Percentiles rank a stretch among this genome's conserved stretches.
These are phyloP conservation scores for Clavaria fumosa DNA, from an alignment of 768 basidiomycete genomes.

Conservation along the genomic window DNA sequence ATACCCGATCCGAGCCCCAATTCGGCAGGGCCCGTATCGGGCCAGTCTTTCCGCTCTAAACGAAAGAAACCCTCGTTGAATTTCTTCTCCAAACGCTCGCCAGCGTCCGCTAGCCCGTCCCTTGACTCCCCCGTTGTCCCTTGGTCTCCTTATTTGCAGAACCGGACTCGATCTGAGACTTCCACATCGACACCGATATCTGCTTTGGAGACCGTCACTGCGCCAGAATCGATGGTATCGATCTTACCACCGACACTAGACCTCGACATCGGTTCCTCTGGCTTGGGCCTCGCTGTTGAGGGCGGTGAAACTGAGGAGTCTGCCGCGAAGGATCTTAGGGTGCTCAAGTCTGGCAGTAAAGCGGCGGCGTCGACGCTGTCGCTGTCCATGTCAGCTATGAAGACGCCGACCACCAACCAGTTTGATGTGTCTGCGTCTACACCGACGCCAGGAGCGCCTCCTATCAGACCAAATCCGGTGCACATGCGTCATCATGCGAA, in stretches of 20 bases:
- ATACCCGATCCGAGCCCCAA: no score
- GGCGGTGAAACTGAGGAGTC: no score
- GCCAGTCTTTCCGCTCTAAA: constrained; percentile 5
- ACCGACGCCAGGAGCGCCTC: no score
- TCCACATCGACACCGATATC: constrained; percentile 35
- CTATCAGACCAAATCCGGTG: no score
- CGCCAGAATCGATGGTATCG: constrained; percentile 33
- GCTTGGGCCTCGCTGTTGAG: constrained; percentile 27
- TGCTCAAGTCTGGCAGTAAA: no score
- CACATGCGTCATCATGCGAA: no score
- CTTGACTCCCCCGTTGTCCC: constrained; percentile 10
- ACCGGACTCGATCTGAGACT: constrained; percentile 26
- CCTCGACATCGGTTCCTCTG: constrained; percentile 39
- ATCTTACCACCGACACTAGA: constrained; percentile 44
- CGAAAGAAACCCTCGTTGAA: constrained; percentile 46
- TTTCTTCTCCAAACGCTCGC: constrained; percentile 50
- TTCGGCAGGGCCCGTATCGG: no score
- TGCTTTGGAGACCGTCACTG: constrained; percentile 49
- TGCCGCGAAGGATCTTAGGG: no score
- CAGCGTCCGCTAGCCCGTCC: constrained; percentile 14
- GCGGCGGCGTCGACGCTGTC: background rate
- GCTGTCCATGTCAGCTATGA: background rate
- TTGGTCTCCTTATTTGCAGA: constrained; percentile 18
- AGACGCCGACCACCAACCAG: no score
- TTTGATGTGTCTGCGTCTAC: no score